Conservation (phyloP, 192 early-diverging fungal genomes). For the Backusella australiensis region DNA sequence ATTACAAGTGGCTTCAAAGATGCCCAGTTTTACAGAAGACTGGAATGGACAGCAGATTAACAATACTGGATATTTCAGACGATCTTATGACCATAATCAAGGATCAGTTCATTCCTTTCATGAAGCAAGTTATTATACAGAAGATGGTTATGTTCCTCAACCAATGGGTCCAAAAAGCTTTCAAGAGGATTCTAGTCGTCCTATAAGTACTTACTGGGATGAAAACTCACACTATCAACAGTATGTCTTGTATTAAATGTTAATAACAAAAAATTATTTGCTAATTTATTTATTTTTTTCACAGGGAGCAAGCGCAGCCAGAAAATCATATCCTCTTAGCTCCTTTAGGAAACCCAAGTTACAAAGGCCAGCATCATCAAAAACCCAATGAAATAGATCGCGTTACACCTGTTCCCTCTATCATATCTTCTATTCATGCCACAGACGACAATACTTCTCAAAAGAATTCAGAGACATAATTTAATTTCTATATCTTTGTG, state of each 20-base stretch:
- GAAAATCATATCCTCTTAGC: slow-evolving; percentile 1
- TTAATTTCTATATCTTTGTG: neutral
- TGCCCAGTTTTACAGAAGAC: neutral
- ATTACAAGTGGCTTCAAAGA: neutral
- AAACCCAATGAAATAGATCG: neutral
- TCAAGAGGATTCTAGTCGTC: neutral
- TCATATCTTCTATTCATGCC: neutral
- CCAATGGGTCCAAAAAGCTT: neutral
- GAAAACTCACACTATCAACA: neutral
- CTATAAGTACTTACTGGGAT: neutral
- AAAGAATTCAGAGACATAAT: neutral
- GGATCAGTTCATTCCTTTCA: neutral
- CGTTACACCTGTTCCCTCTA: neutral
- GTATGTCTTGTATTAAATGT: neutral
- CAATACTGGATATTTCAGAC: neutral
- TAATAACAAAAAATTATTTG: neutral
- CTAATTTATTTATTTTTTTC: neutral
- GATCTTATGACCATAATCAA: neutral
- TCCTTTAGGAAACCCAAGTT: slow-evolving; percentile 1
- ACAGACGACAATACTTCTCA: neutral
- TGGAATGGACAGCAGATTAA: neutral
- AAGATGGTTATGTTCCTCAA: neutral
- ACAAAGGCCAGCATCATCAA: slow-evolving; percentile 1
- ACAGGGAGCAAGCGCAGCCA: slow-evolving; percentile 1
- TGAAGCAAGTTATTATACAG: neutral